Base-by-base conservation (phyloP, 2,329 filamentous ascomycete genomes). In the Cytospora paraplurivora region DNA sequence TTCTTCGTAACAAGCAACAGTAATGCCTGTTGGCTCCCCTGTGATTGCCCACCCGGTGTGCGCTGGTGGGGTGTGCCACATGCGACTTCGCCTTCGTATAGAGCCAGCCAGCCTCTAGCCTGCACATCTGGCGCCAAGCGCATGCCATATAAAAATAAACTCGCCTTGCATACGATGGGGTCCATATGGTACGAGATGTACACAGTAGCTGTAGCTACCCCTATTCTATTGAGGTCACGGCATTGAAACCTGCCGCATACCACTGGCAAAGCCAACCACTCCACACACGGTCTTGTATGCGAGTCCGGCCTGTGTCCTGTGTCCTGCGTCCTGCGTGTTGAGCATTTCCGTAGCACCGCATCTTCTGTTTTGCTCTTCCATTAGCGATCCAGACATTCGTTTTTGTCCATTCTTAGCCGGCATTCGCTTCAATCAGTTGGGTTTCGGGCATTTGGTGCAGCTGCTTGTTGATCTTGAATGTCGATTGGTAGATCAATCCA, bases 311-410 rank as follows among this genome's bases (percentile, higher is more conserved):
- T 27, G 34, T 53, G 51, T 53, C 51, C 44, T 8, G 12, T 37
- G 35, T 37, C 8, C 35, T 37, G 12, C 27, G 27, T 27, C 27
- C 27, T 62, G 51, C 37, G 59, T 53, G 38, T 37, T 59, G 57
- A 61, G 47, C 49, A 49, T 33, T 53, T 54, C 27, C 44, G 50
- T 53, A 53, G 61, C 56, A 54, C 57, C 55, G 52, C 27, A n/a
- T 56, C 60, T 57, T 63, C 66, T 63, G 53, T 35, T 59, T 57
- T 52, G 60, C 59, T 65, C 60, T 52, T 56, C 63, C 62, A 62
- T 21, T 35, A 55, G 27, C 44, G 62, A 67, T 56, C 63, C 56
- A 58, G 65, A 70, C 70, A 65, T 68, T 73, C 70, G 71, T 73
- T 73, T 69, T 63, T 62, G 53, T 53, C 58, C 62, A 53, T 32